Evolutionary conservation across 1,139 yeast genomes (phyloP).

Genomic region (Meyerozyma carpophila): DNA sequence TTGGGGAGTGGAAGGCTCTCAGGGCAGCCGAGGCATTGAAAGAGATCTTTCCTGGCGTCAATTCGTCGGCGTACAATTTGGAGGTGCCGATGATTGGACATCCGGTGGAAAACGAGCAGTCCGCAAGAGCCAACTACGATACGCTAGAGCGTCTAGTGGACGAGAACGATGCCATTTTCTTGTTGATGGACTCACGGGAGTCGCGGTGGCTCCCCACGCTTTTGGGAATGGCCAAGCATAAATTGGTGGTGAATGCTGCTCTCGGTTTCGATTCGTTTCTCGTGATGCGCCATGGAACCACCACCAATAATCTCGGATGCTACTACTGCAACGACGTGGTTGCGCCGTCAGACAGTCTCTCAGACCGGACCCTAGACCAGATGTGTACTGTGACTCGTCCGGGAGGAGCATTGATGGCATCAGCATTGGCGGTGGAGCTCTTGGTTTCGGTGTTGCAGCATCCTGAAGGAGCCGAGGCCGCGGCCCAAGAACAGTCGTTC

Average conservation of each 20-base stretch:
- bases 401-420: constrained; percentile 85
- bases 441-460: constrained; percentile 73
- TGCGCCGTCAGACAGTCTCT: constrained; percentile 82
- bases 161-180: constrained; percentile 68
- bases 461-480: constrained; percentile 44
- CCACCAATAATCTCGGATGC: constrained; percentile 57
- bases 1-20: constrained; percentile 66
- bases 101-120: constrained; percentile 45
- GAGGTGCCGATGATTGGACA: constrained; percentile 98
- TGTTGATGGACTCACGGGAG: constrained; percentile 91
- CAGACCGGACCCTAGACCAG: constrained; percentile 86
- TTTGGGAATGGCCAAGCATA: constrained; percentile 58
- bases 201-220: constrained; percentile 95
- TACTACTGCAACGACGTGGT: constrained; percentile 94
- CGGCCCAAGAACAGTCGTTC: constrained; percentile 19
- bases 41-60: constrained; percentile 73
- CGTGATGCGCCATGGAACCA: constrained; percentile 86
- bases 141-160: constrained; percentile 49
- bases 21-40: constrained; percentile 71
- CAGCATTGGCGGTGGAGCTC: constrained; percentile 82
- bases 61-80: constrained; percentile 53
- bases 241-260: constrained; percentile 85
- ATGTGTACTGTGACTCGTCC: constrained; percentile 99
- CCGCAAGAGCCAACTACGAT: constrained; percentile 48
- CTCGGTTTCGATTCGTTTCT: constrained; percentile 89